These are phyloP conservation scores for Pholiota molesta DNA, from an alignment of 768 basidiomycete genomes.

Conservation along the genomic window DNA sequence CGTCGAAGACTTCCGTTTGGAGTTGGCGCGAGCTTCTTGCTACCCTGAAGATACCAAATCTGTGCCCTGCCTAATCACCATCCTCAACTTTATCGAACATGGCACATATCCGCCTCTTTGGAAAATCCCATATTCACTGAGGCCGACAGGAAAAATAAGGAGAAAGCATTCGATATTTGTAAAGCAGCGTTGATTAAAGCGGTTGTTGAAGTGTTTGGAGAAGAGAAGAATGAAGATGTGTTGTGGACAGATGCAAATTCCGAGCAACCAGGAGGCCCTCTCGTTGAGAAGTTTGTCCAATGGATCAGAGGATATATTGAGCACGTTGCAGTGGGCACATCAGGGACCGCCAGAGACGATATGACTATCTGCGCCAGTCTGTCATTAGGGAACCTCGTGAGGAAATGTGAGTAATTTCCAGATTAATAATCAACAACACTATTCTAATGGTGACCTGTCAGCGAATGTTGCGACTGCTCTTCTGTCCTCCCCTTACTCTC, in stretches of 20 bases:
- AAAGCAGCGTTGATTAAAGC: slow-evolving; percentile 87
- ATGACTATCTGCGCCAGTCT: slow-evolving; percentile 83
- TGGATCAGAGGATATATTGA: slow-evolving; percentile 71
- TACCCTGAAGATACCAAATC: slow-evolving; percentile 60
- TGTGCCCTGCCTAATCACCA: slow-evolving; percentile 58
- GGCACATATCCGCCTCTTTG: slow-evolving; percentile 72
- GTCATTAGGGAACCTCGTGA: slow-evolving; percentile 78
- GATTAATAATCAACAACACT: background rate
- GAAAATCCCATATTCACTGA: slow-evolving; percentile 50
- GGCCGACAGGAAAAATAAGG: slow-evolving; percentile 56
- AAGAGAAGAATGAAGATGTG: slow-evolving; percentile 75
- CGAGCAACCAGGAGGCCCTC: slow-evolving; percentile 63
- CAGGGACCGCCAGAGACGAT: slow-evolving; percentile 57
- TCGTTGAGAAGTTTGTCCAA: slow-evolving; percentile 71
- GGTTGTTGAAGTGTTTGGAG: slow-evolving; percentile 83
- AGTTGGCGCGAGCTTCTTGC: slow-evolving; percentile 66
- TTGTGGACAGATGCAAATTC: slow-evolving; percentile 72
- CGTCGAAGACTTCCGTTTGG: slow-evolving; percentile 73
- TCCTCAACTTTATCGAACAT: slow-evolving; percentile 76
- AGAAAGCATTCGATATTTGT: slow-evolving; percentile 78
- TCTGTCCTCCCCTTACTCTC: slow-evolving; percentile 62
- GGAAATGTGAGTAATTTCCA: slow-evolving; percentile 57
- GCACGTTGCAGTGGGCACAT: slow-evolving; percentile 34
- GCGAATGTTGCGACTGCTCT: slow-evolving; percentile 64
- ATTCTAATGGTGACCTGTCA: slow-evolving; percentile 28